These are phyloP conservation scores for Cochliopodium minus DNA, from an alignment of 208 protist genomes.

Conservation along the genomic window DNA sequence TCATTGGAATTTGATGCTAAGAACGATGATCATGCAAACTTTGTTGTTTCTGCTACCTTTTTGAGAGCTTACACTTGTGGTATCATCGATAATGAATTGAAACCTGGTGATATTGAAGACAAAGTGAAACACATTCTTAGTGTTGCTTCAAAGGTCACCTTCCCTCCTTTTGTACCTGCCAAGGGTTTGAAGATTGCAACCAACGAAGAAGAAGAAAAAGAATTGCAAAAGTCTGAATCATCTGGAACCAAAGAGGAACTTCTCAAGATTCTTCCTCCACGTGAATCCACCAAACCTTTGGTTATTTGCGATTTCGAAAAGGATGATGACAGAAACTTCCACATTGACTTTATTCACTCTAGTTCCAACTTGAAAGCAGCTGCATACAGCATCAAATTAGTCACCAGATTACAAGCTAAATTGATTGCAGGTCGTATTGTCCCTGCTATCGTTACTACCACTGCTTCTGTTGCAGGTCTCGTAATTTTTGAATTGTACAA, in stretches of 20 bases:
- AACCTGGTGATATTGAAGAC: neutral
- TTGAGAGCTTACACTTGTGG: slow-evolving; percentile 23
- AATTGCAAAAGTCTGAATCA: neutral
- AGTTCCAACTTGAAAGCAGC: slow-evolving; percentile 22
- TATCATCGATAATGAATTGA: slow-evolving; percentile 16
- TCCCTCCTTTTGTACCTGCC: neutral
- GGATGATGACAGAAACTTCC: slow-evolving; percentile 33
- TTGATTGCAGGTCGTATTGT: slow-evolving; percentile 35
- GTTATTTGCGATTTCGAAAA: slow-evolving; percentile 29
- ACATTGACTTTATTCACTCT: slow-evolving; percentile 33
- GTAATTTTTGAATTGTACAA: slow-evolving; percentile 31
- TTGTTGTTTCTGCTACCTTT: slow-evolving; percentile 25
- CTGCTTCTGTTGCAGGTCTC: slow-evolving; percentile 31
- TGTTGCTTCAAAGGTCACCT: neutral
- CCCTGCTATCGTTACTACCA: slow-evolving; percentile 39
- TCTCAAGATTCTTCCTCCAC: neutral
- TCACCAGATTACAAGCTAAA: slow-evolving; percentile 22
- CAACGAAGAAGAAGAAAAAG: slow-evolving; percentile 14
- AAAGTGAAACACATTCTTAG: neutral
- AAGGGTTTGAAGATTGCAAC: slow-evolving; percentile 11
- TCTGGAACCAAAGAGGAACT: neutral
- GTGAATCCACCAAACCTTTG: slow-evolving; percentile 19
- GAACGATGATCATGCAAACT: slow-evolving; percentile 21
- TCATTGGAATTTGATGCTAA: slow-evolving; percentile 18
- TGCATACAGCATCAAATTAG: slow-evolving; percentile 17